These are phyloP conservation scores for Cyclocybe aegerita DNA, from an alignment of 768 basidiomycete genomes.

Conservation along the genomic window DNA sequence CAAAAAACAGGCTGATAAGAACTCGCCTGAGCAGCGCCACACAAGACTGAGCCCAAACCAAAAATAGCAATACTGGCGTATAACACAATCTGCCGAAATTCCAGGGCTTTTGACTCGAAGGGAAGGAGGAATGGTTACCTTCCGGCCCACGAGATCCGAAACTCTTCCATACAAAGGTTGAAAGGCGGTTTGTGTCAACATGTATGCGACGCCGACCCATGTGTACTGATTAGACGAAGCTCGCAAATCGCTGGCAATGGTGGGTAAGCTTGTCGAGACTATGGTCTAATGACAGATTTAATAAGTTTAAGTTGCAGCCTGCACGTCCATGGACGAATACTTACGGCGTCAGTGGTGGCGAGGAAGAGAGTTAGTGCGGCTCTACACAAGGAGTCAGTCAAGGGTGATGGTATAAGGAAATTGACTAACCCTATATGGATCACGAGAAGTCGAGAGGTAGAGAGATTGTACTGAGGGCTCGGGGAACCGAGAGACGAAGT, in stretches of 20 bases:
- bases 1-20: conserved; percentile 12
- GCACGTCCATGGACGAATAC: conserved; percentile 15
- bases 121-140: conserved; percentile 42
- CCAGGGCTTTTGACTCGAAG: conserved; percentile 1
- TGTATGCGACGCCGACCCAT: conserved; percentile 84
- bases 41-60: conserved; percentile 75
- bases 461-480: conserved; percentile 32
- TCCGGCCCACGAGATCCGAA: conserved; percentile 78
- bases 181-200: conserved; percentile 84
- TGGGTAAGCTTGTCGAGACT: conserved; percentile 82
- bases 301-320: conserved; percentile 2
- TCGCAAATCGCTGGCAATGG: conserved; percentile 67
- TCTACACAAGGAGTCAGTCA: conserved; percentile 33
- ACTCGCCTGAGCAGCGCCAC: conserved; percentile 69
- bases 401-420: conserved; percentile 8
- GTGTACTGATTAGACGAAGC: conserved; percentile 76
- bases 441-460: conserved; percentile 55
- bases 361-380: conserved; percentile 81
- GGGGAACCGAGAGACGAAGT: conserved; percentile 30
- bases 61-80: conserved; percentile 76
- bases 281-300: conserved; percentile 42
- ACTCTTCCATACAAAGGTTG: conserved; percentile 82
- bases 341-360: conserved; percentile 82
- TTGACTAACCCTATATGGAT: conserved; percentile 66
- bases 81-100: conserved; percentile 52